A percentile compares a stretch with the other conserved stretches of the same genome.
These are phyloP conservation scores for Epichloe sp. DNA, from an alignment of 2,329 filamentous ascomycete genomes.

Conservation along the genomic window DNA sequence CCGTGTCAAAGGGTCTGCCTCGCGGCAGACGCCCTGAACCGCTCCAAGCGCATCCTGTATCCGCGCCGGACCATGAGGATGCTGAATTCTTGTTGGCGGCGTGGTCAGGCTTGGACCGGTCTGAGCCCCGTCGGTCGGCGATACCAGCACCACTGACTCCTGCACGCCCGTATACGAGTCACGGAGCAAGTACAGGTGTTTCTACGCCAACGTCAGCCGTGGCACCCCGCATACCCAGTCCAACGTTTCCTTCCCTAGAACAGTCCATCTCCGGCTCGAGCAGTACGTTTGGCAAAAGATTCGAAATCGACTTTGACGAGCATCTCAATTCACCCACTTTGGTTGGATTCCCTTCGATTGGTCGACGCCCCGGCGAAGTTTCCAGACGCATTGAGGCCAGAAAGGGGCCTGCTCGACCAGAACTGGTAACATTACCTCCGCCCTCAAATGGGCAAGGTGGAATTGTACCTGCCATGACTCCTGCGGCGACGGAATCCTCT, in stretches of 20 bases:
- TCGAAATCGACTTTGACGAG: constrained; percentile 16
- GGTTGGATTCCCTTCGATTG: constrained; percentile 3
- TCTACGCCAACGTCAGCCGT: constrained; percentile 17
- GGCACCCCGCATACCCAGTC: constrained; percentile 22
- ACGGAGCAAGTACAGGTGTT: constrained; percentile 3
- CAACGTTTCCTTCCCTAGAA: constrained; percentile 22
- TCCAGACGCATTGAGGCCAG: constrained; percentile 17
- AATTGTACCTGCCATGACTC: background rate
- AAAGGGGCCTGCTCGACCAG: constrained; percentile 20
- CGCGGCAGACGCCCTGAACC: constrained; percentile 18
- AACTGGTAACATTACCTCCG: constrained; percentile 17
- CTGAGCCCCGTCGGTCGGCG: constrained; percentile 19
- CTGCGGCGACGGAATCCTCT: background rate
- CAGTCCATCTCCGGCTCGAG: constrained; percentile 20
- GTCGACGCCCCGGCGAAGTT: constrained; percentile 2
- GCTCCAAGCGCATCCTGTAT: constrained; percentile 2
- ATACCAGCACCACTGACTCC: constrained; percentile 23
- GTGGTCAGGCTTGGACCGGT: constrained; percentile 15
- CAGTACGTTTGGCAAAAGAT: constrained; percentile 18
- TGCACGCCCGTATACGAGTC: constrained; percentile 2
- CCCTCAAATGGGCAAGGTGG: constrained; percentile 5
- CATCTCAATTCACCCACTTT: background rate
- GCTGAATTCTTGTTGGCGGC: background rate
- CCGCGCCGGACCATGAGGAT: background rate
- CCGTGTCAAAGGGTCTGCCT: constrained; percentile 21